Conservation (phyloP, 495 filamentous ascomycete species). For the Penicillium simplicissimum region DNA sequence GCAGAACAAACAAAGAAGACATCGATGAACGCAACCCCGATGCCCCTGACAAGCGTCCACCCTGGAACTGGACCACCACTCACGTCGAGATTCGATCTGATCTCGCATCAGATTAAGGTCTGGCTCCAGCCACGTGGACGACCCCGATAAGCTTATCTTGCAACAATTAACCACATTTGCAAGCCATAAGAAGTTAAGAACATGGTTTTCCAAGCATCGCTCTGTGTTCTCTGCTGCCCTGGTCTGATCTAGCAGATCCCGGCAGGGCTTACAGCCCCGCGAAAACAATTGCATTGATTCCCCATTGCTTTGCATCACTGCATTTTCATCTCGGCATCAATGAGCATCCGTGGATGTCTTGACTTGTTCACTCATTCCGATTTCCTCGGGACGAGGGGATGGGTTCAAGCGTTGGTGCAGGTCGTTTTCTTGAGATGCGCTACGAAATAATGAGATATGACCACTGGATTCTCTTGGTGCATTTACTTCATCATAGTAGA, state of each 20-base stretch:
- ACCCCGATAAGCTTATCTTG: conserved; percentile 30
- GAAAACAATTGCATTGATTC: conserved; percentile 3
- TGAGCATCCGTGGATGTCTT: conserved; percentile 19
- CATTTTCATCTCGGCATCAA: conserved; percentile 14
- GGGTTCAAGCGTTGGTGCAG: background rate
- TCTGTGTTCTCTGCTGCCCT: conserved; percentile 8
- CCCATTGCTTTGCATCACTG: conserved; percentile 3
- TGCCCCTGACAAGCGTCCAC: conserved; percentile 22
- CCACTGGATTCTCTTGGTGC: conserved; percentile 7
- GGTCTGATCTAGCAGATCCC: background rate
- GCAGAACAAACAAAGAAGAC: conserved; percentile 18
- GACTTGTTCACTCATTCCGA: background rate
- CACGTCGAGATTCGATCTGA: background rate
- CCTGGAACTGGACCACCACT: conserved; percentile 9
- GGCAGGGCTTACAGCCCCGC: conserved; percentile 7
- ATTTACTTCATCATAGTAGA: background rate
- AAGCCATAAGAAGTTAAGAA: conserved; percentile 29
- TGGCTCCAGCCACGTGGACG: conserved; percentile 17
- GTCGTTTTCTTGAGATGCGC: conserved; percentile 6
- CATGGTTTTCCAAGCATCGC: background rate
- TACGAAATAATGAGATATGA: conserved; percentile 11
- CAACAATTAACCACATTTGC: background rate
- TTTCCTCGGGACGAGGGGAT: background rate
- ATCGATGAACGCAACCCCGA: conserved; percentile 19
- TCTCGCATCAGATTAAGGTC: background rate